These are phyloP conservation scores for Raphanus sativus DNA, from an alignment of 345 rosid species.

Conservation along the genomic window DNA sequence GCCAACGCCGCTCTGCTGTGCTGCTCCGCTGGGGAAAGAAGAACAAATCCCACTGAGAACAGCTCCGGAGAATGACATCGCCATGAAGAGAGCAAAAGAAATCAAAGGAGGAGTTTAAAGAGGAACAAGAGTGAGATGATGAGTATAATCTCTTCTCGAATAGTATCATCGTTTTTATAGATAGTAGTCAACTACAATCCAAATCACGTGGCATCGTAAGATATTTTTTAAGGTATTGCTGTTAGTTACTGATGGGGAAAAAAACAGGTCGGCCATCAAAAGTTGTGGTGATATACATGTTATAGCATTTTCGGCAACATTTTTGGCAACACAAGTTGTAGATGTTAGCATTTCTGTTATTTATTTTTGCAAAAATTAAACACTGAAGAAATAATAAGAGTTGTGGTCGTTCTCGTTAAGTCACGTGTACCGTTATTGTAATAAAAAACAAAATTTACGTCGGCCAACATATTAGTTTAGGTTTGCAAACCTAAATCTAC, in stretches of 20 bases:
- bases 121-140: constrained; percentile 16
- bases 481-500: too few relatives aligned
- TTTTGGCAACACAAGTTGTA: not conserved
- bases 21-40: constrained; percentile 15
- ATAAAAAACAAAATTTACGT: not conserved
- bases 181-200: constrained; percentile 7
- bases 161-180: constrained; percentile 26
- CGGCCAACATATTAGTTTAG: constrained; percentile 3
- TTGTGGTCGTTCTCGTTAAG: not conserved
- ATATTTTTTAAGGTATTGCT: constrained; percentile 4
- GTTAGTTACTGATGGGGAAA: not conserved
- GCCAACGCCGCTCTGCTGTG: not conserved
- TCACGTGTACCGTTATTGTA: too few relatives aligned
- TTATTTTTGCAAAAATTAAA: constrained; percentile 8
- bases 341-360: not conserved
- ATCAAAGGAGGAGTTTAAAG: not conserved
- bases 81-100: constrained; percentile 10
- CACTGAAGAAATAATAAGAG: not conserved
- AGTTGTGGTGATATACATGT: constrained; percentile 13
- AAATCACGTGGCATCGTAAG: constrained; percentile 9
- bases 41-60: constrained; percentile 25
- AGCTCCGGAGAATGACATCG: constrained; percentile 35
- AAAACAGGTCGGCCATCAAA: constrained; percentile 25
- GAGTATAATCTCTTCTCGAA: constrained; percentile 4
- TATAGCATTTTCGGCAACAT: constrained; percentile 3